Evolutionary conservation across 768 basidiomycete species (phyloP).

Genomic region (Nidularia pulvinata): DNA sequence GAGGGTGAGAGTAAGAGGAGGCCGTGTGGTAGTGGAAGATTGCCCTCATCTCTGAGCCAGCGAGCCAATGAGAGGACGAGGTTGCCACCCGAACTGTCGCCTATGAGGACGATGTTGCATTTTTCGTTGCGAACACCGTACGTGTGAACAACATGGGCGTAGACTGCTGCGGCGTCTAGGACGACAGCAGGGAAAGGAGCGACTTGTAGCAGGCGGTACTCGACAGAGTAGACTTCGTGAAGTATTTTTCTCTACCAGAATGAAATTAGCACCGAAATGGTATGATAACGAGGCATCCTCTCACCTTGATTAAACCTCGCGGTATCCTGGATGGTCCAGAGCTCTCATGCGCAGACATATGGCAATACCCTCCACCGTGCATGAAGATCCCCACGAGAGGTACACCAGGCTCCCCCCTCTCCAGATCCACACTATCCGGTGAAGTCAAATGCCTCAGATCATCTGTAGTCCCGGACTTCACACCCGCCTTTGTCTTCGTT

Average conservation of each 20-base stretch:
- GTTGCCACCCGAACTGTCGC: slow-evolving; percentile 58
- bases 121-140: slow-evolving; percentile 13
- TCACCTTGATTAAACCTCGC: slow-evolving; percentile 39
- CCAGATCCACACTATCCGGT: slow-evolving; percentile 13
- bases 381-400: slow-evolving; percentile 47
- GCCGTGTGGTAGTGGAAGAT: slow-evolving; percentile 41
- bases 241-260: slow-evolving; percentile 22
- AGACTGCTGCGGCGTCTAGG: slow-evolving; percentile 52
- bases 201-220: slow-evolving; percentile 52
- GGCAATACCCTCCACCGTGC: slow-evolving; percentile 57
- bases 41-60: slow-evolving; percentile 52
- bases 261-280: too few species aligned
- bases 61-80: slow-evolving; percentile 48
- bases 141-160: slow-evolving; percentile 39
- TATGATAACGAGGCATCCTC: neutral
- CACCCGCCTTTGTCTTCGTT: slow-evolving; percentile 3
- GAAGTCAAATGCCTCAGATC: slow-evolving; percentile 3
- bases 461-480: neutral
- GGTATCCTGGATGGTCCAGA: slow-evolving; percentile 48
- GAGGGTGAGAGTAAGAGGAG: slow-evolving; percentile 42
- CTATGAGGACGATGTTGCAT: slow-evolving; percentile 44
- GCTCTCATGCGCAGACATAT: slow-evolving; percentile 55
- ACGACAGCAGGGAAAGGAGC: slow-evolving; percentile 54
- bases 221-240: slow-evolving; percentile 40
- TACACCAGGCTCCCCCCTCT: slow-evolving; percentile 16